Evolutionary conservation across 352 stramenopile species (phyloP), one percentile per base, ranked within the genome.

Genomic region (Thraustochytrium sp.): DNA sequence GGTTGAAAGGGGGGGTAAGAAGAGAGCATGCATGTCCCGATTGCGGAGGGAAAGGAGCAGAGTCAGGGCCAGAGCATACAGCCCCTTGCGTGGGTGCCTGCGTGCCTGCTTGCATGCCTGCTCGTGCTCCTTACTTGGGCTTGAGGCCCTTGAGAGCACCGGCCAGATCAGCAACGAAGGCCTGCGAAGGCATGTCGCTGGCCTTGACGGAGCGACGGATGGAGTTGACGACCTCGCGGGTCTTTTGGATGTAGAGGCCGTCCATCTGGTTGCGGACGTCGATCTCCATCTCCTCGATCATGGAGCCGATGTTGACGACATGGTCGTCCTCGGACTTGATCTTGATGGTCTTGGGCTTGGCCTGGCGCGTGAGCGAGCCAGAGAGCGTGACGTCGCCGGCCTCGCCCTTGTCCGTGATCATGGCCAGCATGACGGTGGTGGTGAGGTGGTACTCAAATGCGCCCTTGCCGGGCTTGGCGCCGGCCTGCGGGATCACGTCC

Each of bases 261-360:
- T 98, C 93, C 34, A 98, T 90, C 83, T 93, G 94, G 9, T 90
- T 92, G 56, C 93, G 91, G 89, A 98, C 96, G 46, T 97, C 93
- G 82, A 93, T 96, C 88, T 98, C 94, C 91, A 98, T 96, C 80
- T 97, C 93, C 86, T 98, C 95, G 73, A 98, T 94, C 89, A 98
- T 94, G 72, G 92, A 91, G 34, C 95, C 95, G 89, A 98, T 97
- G 88, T 97, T 98, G 77, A 89, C 90, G 82, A 98, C 90, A 86
- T 98, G 95, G 31, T 89, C 87, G 64, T 90, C 92, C 61, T 93
- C 89, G 74, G 91, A 89, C 40, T 92, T 86, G 85, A 93, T 94
- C 64, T 89, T 86, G 73, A 93, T 84, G 31, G 88, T 93, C 53
- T 91, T 89, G 74, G 95, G 90, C 46, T 90, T 90, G 76, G 85